Evolutionary conservation across 345 rosid species (phyloP).

Genomic region (Hibiscus syriacus): DNA sequence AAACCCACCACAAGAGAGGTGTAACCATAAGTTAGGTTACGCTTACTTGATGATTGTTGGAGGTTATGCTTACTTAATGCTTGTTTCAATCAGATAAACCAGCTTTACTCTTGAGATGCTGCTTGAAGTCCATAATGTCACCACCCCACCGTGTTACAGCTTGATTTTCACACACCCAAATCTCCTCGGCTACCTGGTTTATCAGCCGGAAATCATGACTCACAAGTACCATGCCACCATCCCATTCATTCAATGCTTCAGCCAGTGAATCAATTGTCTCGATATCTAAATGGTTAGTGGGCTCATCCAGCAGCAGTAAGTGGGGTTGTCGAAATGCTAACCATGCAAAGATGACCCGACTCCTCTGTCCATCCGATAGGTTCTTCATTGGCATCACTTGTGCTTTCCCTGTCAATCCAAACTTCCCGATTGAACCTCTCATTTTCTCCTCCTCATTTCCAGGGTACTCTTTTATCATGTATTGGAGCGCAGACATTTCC

Average conservation of each 20-base stretch:
- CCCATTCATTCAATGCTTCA: constrained; percentile 84
- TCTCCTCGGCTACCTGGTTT: constrained; percentile 82
- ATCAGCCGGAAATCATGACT: constrained; percentile 91
- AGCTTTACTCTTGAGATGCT: constrained; percentile 70
- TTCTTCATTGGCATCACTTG: constrained; percentile 98
- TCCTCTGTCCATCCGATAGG: constrained; percentile 94
- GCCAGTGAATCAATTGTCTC: constrained; percentile 94
- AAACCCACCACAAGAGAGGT: not conserved
- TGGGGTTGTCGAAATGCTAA: constrained; percentile 93
- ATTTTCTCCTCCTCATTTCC: constrained; percentile 95
- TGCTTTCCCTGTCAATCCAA: constrained; percentile 90
- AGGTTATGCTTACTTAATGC: not conserved
- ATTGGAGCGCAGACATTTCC: constrained; percentile 71
- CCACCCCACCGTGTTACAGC: constrained; percentile 69
- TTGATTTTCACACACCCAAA: constrained; percentile 82
- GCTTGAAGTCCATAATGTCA: constrained; percentile 78
- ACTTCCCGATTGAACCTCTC: constrained; percentile 87
- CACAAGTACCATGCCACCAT: constrained; percentile 77
- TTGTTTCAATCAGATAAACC: constrained; percentile 44
- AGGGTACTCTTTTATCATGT: constrained; percentile 80
- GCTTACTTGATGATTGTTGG: no score
- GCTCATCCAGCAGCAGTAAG: constrained; percentile 86
- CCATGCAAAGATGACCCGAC: constrained; percentile 97
- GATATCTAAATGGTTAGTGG: constrained; percentile 93
- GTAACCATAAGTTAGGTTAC: no score